Evolutionary conservation across 2,329 filamentous ascomycete genomes (phyloP), one percentile per base, ranked within the genome.

Genomic region (Trichoderma endophyticum): DNA sequence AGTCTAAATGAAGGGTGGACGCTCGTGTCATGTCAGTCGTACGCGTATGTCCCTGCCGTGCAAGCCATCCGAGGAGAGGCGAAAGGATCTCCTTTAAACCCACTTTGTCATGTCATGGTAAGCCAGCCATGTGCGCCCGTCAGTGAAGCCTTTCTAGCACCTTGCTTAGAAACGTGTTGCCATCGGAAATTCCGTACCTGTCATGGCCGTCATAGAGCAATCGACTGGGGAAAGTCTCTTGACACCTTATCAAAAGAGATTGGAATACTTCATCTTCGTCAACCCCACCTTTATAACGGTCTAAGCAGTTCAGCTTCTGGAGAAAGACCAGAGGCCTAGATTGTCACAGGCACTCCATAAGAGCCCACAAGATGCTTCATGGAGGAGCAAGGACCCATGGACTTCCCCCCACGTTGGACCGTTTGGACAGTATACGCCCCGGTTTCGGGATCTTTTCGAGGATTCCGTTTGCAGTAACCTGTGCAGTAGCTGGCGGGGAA

Each of bases 401-500:
- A 12, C 56, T 43, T 43, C 39, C 69, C 68, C 69, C 69, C 69
- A 64, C 51, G 69, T 64, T 65, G 59, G 60, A 71, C 51, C 32
- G 43, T 65, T 51, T 71, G 18, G 60, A 59, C 43, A 60, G 57
- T 59, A 24, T 51, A 62, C 69, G 43, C 67, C 67, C 69, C 69
- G 14, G 69, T 57, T 65, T 71, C 51, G 69, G 61, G 64, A 48
- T 57, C 36, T 59, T 65, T 57, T 56, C 32, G 6, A 48, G 48
- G 26, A 36, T 59, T 39, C 51, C 54, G 34, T 48, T 59, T 66
- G 61, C 34, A 66, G 69, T 51, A 63, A 43, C 56, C 54, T 4
- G 57, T 54, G 57, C 67, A 70, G 57, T 54, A 51, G 67, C 67
- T 62, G 57, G 67, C 67, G 67, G 67, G 67, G 61, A 60, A 34